phyloP scores from a whole-genome alignment of 306 rosid species.

The Dryas drummondii region DNA sequence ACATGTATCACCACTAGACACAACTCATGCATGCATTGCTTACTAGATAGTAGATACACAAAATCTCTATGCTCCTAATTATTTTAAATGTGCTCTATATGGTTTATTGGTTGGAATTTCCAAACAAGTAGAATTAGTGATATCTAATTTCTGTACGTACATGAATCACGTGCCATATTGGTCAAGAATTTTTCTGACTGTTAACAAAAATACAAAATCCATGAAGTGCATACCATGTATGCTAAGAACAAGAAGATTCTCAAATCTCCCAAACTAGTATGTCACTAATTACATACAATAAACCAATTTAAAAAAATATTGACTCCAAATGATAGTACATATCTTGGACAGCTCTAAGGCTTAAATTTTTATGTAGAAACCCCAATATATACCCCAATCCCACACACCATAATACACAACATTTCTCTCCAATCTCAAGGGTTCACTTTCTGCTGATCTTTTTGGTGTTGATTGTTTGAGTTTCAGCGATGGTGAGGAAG shows the following conservation, averaged over 20 bases:
- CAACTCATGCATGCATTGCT: too few relatives aligned
- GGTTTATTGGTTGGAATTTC: too few relatives aligned
- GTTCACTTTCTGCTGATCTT: too few relatives aligned
- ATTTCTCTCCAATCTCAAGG: background rate
- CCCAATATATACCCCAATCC: slow-evolving; percentile 10
- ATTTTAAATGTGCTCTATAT: too few relatives aligned
- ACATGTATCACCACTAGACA: too few relatives aligned
- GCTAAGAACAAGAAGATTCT: slow-evolving; percentile 17
- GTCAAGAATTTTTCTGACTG: background rate
- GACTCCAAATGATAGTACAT: slow-evolving; percentile 10
- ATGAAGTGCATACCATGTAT: slow-evolving; percentile 24
- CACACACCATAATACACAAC: background rate
- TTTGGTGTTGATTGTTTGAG: background rate
- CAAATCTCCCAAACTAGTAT: slow-evolving; percentile 24
- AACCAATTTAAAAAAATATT: background rate
- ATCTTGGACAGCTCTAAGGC: slow-evolving; percentile 2
- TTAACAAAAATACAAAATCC: background rate
- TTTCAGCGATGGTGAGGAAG: slow-evolving; percentile 28
- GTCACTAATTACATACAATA: background rate
- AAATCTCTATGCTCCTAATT: too few relatives aligned
- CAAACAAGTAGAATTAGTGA: too few relatives aligned
- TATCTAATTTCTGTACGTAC: too few relatives aligned
- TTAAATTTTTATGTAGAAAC: background rate
- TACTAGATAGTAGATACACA: too few relatives aligned
- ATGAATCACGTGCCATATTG: too few relatives aligned